Conservation (phyloP, 257 asterid genomes). For the Lycium ferocissimum region DNA sequence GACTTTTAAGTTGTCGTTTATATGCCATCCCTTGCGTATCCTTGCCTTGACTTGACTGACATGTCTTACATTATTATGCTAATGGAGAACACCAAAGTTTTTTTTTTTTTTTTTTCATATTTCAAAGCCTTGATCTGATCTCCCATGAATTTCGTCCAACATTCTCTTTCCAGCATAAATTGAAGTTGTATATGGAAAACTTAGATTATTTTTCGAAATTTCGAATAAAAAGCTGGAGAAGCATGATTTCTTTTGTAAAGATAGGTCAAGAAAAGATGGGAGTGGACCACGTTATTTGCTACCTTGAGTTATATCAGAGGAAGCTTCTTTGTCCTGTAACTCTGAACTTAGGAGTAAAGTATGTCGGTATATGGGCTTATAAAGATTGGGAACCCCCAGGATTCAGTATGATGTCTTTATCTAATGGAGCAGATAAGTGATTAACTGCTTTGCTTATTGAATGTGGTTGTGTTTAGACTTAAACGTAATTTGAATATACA, state of each 20-base stretch:
- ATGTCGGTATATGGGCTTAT: not conserved
- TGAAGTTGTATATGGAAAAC: not conserved
- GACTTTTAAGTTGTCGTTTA: not conserved
- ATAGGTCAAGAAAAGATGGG: not conserved
- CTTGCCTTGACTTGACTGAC: conserved; percentile 4
- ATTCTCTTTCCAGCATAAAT: not conserved
- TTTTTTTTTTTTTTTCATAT: not conserved
- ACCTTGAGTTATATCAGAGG: conserved; percentile 44
- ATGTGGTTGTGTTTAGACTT: not conserved
- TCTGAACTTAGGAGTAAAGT: not conserved
- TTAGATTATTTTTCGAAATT: not conserved
- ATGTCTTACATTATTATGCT: not conserved
- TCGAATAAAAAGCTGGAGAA: not conserved
- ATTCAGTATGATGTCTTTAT: not conserved
- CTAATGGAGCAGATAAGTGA: not conserved
- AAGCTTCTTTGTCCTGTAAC: conserved; percentile 20
- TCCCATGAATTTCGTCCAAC: not conserved
- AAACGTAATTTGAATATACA: not conserved
- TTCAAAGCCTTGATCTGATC: not conserved
- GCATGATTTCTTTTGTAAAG: conserved; percentile 21
- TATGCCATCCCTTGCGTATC: not conserved
- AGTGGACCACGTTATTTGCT: conserved; percentile 36
- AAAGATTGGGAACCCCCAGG: not conserved
- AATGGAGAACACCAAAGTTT: not conserved
- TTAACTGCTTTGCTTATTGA: not conserved